These are phyloP conservation scores for Sporobolus alterniflorus DNA, from an alignment of 202 grass and related monocot species.

Conservation along the genomic window DNA sequence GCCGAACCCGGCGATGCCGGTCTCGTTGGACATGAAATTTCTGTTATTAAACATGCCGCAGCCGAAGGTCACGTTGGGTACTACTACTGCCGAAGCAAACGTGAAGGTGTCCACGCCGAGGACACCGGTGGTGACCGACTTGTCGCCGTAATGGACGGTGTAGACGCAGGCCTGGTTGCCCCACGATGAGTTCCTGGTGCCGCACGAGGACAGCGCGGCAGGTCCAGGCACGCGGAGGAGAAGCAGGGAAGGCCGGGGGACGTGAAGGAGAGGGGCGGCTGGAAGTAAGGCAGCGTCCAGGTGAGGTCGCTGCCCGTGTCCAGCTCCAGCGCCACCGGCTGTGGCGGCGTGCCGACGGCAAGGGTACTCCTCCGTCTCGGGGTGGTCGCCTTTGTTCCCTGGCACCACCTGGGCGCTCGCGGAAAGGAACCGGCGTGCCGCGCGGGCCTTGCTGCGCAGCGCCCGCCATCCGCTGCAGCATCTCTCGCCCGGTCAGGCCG, in stretches of 20 bases:
- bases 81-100: too few species aligned
- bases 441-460: conserved; percentile 35
- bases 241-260: conserved; percentile 10
- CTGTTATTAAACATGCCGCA: conserved; percentile 50
- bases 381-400: neutral
- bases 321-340: conserved; percentile 39
- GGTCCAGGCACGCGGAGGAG: neutral
- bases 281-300: conserved; percentile 52
- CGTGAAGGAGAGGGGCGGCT: conserved; percentile 36
- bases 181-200: neutral
- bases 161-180: conserved; percentile 38
- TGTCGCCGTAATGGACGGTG: conserved; percentile 21
- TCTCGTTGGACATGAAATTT: neutral
- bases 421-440: conserved; percentile 27
- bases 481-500: conserved; percentile 31
- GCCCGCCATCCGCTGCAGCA: conserved; percentile 36
- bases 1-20: conserved; percentile 35
- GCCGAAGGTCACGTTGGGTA: conserved; percentile 32
- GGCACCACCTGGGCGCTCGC: neutral
- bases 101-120: conserved; percentile 27
- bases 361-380: conserved; percentile 53
- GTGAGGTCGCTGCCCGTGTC: conserved; percentile 70
- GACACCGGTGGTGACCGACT: neutral
- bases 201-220: conserved; percentile 30
- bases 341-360: conserved; percentile 56